Conservation (phyloP, 2,329 filamentous ascomycete species). For the Fusarium nisikadoi region DNA sequence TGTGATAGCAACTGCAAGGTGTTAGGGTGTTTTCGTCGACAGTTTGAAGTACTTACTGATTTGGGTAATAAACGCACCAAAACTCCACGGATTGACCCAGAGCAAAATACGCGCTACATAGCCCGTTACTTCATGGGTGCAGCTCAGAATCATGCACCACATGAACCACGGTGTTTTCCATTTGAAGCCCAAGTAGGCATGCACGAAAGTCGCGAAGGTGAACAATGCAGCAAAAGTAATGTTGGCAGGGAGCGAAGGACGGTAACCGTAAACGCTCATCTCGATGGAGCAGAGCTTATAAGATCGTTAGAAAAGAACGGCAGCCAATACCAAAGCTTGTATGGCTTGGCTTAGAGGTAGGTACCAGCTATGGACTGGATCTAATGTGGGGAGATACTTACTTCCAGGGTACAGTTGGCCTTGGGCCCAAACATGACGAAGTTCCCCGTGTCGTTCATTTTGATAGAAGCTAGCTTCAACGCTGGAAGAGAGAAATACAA, state of each 20-base stretch:
- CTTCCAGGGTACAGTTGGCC: constrained; percentile 32
- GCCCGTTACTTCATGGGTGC: constrained; percentile 64
- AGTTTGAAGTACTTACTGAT: constrained; percentile 49
- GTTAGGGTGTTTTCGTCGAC: not conserved
- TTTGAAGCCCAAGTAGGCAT: constrained; percentile 51
- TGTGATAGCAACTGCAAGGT: constrained; percentile 55
- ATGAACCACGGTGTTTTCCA: constrained; percentile 55
- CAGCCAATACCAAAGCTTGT: not conserved
- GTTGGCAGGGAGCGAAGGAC: constrained; percentile 54
- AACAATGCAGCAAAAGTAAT: constrained; percentile 53
- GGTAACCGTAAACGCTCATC: constrained; percentile 56
- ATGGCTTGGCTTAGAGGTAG: not conserved
- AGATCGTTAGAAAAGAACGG: not conserved
- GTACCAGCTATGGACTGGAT: not conserved
- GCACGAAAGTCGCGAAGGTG: constrained; percentile 55
- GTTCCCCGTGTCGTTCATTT: not conserved
- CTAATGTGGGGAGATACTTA: not conserved
- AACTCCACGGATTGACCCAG: constrained; percentile 63
- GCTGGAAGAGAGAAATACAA: not conserved
- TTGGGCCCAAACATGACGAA: constrained; percentile 26
- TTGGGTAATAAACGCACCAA: constrained; percentile 68
- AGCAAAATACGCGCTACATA: constrained; percentile 67
- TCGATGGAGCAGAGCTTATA: constrained; percentile 43
- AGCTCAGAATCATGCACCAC: constrained; percentile 61
- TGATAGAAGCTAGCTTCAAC: not conserved